Conservation (phyloP, 1,284 basidiomycete species). For the Melanopsichium pennsylvanicum region DNA sequence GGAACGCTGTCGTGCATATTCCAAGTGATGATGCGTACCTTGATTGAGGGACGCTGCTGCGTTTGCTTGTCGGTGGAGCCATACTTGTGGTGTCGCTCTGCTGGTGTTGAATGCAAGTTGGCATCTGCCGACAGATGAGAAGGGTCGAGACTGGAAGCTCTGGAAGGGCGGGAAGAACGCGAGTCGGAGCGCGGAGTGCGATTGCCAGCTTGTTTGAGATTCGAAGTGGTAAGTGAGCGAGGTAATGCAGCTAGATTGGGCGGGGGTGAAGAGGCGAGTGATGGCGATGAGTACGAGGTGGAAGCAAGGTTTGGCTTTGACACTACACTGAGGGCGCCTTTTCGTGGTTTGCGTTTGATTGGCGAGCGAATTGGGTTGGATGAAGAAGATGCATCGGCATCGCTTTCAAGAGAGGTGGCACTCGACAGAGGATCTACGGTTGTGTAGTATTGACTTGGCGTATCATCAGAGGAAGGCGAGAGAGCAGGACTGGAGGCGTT, state of each 20-base stretch:
- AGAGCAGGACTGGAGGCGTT: slow-evolving; percentile 23
- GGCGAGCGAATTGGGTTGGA: slow-evolving; percentile 1
- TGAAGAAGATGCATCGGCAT: slow-evolving; percentile 1
- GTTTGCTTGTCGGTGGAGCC: neutral
- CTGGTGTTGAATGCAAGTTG: neutral
- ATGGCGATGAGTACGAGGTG: neutral
- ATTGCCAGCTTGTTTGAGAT: slow-evolving; percentile 5
- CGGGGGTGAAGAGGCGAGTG: slow-evolving; percentile 7
- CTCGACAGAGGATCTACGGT: slow-evolving; percentile 12
- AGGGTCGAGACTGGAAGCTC: slow-evolving; percentile 35
- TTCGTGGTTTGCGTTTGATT: slow-evolving; percentile 1
- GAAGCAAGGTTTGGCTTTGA: neutral
- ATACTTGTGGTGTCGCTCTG: neutral
- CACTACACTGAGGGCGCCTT: slow-evolving; percentile 27
- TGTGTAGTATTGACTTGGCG: slow-evolving; percentile 13
- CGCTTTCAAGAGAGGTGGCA: slow-evolving; percentile 22
- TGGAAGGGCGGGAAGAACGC: slow-evolving; percentile 12
- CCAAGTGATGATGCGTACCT: slow-evolving; percentile 69
- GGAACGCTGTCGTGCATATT: slow-evolving; percentile 69
- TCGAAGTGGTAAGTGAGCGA: slow-evolving; percentile 20
- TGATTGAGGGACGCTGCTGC: slow-evolving; percentile 64
- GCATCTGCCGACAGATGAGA: slow-evolving; percentile 12
- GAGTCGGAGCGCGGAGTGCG: slow-evolving; percentile 2
- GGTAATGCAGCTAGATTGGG: slow-evolving; percentile 18
- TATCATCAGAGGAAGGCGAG: slow-evolving; percentile 25